phyloP scores from a whole-genome alignment of 1,284 basidiomycete genomes.

The Golubevia pallescens region DNA sequence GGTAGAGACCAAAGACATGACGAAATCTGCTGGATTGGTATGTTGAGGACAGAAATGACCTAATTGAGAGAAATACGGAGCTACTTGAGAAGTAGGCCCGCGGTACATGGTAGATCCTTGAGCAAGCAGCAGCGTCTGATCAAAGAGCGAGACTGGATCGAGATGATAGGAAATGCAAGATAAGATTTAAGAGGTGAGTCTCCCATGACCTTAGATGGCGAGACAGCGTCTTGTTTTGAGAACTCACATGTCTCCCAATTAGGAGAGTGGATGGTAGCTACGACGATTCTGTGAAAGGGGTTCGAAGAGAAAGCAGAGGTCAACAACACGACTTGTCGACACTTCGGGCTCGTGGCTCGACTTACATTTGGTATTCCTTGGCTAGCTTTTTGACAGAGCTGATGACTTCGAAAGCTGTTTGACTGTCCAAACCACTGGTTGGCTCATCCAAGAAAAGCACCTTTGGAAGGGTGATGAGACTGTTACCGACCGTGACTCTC shows the following conservation, averaged over 20 bases:
- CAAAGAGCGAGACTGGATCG: conserved; percentile 60
- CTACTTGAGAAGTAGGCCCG: conserved; percentile 25
- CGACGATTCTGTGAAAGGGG: too few species aligned
- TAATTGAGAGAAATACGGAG: conserved; percentile 32
- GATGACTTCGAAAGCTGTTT: conserved; percentile 59
- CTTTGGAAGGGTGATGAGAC: conserved; percentile 60
- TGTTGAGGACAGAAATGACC: conserved; percentile 30
- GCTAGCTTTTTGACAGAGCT: conserved; percentile 42
- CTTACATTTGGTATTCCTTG: conserved; percentile 33
- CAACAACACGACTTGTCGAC: too few species aligned
- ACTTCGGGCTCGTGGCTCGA: too few species aligned
- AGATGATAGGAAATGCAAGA: too few species aligned
- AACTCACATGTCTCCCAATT: conserved; percentile 48
- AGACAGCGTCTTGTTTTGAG: too few species aligned
- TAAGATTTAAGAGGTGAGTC: too few species aligned
- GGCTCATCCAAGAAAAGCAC: conserved; percentile 67
- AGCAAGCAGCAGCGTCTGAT: conserved; percentile 51
- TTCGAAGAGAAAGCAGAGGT: too few species aligned
- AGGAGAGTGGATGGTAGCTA: conserved; percentile 65
- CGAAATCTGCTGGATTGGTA: conserved; percentile 58
- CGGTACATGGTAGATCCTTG: conserved; percentile 44
- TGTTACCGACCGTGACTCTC: conserved; percentile 62
- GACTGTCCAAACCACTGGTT: conserved; percentile 53
- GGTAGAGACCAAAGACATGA: conserved; percentile 51
- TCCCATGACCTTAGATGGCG: too few species aligned